These are phyloP conservation scores for Akanthomyces uredinophilus DNA, from an alignment of 2,329 filamentous ascomycete species.

Conservation along the genomic window DNA sequence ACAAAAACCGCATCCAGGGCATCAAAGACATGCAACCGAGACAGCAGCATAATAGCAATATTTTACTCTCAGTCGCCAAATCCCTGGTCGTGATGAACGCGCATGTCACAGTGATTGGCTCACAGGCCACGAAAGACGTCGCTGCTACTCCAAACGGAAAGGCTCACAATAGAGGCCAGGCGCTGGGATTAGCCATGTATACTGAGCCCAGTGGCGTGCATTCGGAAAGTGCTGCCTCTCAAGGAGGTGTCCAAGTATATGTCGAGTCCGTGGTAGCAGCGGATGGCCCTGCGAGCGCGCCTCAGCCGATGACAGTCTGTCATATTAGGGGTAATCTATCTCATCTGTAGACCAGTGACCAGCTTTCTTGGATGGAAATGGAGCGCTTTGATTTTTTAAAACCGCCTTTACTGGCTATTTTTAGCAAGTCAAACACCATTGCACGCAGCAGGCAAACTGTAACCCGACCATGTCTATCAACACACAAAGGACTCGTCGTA, in stretches of 20 bases:
- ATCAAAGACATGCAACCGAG: neutral
- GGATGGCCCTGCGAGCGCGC: too few species aligned
- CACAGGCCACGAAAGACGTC: neutral
- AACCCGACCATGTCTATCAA: too few species aligned
- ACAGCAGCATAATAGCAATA: neutral
- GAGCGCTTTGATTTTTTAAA: too few species aligned
- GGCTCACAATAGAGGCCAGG: neutral
- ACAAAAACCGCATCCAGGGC: neutral
- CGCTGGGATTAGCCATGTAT: neutral
- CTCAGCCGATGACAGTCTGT: too few species aligned
- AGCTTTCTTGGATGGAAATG: too few species aligned
- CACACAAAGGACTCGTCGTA: too few species aligned
- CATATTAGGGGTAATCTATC: too few species aligned
- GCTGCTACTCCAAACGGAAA: neutral
- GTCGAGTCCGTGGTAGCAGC: too few species aligned
- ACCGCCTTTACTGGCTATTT: too few species aligned
- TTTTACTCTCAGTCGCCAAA: neutral
- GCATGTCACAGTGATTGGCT: constrained; percentile 7
- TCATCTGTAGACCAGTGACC: too few species aligned
- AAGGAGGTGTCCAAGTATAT: neutral
- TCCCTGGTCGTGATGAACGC: neutral
- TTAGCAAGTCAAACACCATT: too few species aligned
- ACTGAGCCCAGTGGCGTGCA: neutral
- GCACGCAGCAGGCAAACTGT: too few species aligned
- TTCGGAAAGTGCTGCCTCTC: neutral